Base-by-base conservation (phyloP, 257 asterid genomes). In the Forsythia viridissima region DNA sequence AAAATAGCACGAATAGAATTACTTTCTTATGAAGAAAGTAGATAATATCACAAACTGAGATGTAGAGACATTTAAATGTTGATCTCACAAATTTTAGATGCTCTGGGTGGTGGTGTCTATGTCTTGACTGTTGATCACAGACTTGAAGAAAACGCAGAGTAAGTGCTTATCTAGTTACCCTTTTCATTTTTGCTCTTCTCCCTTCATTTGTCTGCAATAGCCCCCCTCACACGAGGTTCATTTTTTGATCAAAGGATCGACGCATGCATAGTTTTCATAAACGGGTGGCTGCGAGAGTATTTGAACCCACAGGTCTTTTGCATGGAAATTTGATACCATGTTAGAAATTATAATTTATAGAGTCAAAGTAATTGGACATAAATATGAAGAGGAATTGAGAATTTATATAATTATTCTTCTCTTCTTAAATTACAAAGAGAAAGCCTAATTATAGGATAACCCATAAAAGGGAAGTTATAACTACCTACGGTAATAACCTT, bases 111-210 rank as follows among this genome's bases (percentile, higher is more conserved):
- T 44, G 85, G 80, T 8, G 85, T 92, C 72, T 85, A 92, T 16
- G 86, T 80, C 79, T 87, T 94, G 88, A 91, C 97, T 0, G 97
- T 90, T 57, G 98, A 94, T 84, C 98, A 94, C 74, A 88, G 98
- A 75, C 97, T 92, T 7, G 97, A 92, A 87, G 97, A 92, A 76
- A 91, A 92, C 73, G 90, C 68, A 3, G 97, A 94, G 98, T 92
- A 72, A 81, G 91, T 79, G 52, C 36, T 61, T 18, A 39, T 68
- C 67, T 12, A 8, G 36, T 51, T 44, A 13, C 5, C 9, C 68
- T 71, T 75, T 76, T 52, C 12, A 16, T 16, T 73, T 2, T 52
- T 59, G 57, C 69, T 5, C 3, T 5, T 48, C 46, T 70, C 38
- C 59, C 34, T 9, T 36, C 8, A 36, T 63, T 63, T 20, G 69